Conservation (phyloP, 805 yeast genomes). For the Candida tallmaniae region DNA sequence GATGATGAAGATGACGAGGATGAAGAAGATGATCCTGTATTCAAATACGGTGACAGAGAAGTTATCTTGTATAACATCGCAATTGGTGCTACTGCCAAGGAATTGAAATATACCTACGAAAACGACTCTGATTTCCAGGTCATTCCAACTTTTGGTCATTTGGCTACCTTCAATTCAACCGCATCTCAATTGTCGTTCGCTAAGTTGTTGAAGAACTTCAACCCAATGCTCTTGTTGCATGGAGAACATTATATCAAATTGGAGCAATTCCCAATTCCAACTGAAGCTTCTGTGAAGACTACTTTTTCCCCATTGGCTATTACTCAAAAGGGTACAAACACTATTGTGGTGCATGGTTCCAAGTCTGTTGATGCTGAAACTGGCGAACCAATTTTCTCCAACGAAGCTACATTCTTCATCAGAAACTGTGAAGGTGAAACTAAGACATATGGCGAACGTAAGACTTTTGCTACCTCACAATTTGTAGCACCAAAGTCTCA, state of each 20-base stretch:
- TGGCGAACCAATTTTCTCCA: constrained; percentile 68
- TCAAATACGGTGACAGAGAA: constrained; percentile 60
- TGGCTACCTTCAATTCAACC: constrained; percentile 71
- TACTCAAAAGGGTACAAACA: constrained; percentile 82
- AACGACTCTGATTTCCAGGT: constrained; percentile 73
- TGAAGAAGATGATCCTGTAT: constrained; percentile 42
- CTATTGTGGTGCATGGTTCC: constrained; percentile 69
- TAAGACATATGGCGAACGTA: constrained; percentile 43
- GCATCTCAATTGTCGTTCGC: constrained; percentile 54
- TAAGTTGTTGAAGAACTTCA: constrained; percentile 70
- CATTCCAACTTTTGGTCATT: constrained; percentile 84
- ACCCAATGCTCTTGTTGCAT: constrained; percentile 84
- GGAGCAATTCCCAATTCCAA: constrained; percentile 73
- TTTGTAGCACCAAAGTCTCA: constrained; percentile 58
- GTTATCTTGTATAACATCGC: constrained; percentile 84
- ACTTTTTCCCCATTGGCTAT: constrained; percentile 66
- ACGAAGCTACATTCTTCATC: constrained; percentile 80
- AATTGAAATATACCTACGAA: constrained; percentile 78
- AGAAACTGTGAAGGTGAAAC: constrained; percentile 66
- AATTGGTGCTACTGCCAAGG: constrained; percentile 76
- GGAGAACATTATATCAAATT: constrained; percentile 92
- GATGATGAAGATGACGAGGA: constrained; percentile 35
- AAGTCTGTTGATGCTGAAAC: constrained; percentile 63
- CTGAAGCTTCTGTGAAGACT: constrained; percentile 59
- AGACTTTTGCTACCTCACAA: constrained; percentile 55